Conservation (phyloP, 306 rosid genomes). For the Vigna trinervia region DNA sequence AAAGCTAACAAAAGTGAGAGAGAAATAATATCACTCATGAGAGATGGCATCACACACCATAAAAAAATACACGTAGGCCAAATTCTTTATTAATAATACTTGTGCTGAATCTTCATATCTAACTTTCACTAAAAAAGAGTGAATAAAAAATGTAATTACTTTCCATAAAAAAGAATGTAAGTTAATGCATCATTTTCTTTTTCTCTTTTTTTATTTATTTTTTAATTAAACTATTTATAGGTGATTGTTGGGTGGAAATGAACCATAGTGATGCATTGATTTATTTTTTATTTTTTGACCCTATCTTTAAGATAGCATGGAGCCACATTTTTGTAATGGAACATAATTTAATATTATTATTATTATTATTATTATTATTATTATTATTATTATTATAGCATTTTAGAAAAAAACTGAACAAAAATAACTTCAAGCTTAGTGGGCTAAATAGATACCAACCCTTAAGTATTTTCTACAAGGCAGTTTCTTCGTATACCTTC, state of each 20-base stretch:
- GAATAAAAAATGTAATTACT: constrained; percentile 20
- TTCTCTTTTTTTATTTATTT: constrained; percentile 8
- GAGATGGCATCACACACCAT: constrained; percentile 3
- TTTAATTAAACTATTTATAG: constrained; percentile 25
- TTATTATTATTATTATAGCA: too few relatives aligned
- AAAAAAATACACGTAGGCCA: constrained; percentile 27
- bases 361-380: too few relatives aligned
- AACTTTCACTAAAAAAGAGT: constrained; percentile 46
- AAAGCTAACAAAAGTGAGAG: neutral
- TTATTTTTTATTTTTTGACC: neutral
- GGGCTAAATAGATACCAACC: neutral
- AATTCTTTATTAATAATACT: constrained; percentile 33
- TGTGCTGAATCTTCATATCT: constrained; percentile 51
- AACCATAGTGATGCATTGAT: constrained; percentile 25
- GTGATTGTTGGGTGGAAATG: constrained; percentile 35
- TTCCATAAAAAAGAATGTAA: neutral
- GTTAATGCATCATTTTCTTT: constrained; percentile 39
- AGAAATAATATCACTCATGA: neutral
- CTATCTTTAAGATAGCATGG: neutral
- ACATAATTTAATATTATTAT: too few relatives aligned
- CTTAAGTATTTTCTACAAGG: neutral
- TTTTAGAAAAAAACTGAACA: neutral
- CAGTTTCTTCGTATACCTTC: too few relatives aligned
- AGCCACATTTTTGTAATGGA: neutral
- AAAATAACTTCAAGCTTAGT: neutral